Conservation (phyloP, 495 filamentous ascomycete species). For the Hypoxylon fuscum region DNA sequence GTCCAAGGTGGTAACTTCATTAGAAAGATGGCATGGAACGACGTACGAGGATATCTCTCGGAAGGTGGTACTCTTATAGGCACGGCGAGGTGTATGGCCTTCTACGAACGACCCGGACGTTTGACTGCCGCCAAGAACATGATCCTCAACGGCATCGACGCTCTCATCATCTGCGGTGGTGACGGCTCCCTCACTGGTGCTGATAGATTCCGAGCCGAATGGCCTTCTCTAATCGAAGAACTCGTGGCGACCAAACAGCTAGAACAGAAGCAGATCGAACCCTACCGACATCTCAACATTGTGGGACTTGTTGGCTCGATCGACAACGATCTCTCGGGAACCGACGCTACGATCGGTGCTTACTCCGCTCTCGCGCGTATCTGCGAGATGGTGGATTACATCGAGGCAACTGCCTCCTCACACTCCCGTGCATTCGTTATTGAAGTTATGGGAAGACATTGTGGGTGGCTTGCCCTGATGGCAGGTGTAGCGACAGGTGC, state of each 20-base stretch:
- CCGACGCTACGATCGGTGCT: slow-evolving; percentile 97
- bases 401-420: slow-evolving; percentile 96
- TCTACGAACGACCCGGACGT: slow-evolving; percentile 86
- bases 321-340: slow-evolving; percentile 97
- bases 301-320: slow-evolving; percentile 96
- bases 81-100: slow-evolving; percentile 88
- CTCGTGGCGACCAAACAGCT: slow-evolving; percentile 76
- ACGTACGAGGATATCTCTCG: slow-evolving; percentile 92
- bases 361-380: slow-evolving; percentile 93
- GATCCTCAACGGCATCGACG: slow-evolving; percentile 91
- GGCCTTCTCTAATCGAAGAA: slow-evolving; percentile 86
- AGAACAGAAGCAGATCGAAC: slow-evolving; percentile 70
- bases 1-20: slow-evolving; percentile 91
- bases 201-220: slow-evolving; percentile 90
- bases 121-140: slow-evolving; percentile 91
- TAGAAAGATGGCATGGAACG: slow-evolving; percentile 86
- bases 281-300: slow-evolving; percentile 88
- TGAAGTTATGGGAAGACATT: slow-evolving; percentile 99
- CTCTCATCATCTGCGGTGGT: slow-evolving; percentile 95
- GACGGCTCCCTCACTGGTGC: slow-evolving; percentile 97
- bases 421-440: slow-evolving; percentile 98
- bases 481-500: slow-evolving; percentile 94
- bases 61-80: slow-evolving; percentile 98
- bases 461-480: slow-evolving; percentile 98
- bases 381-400: slow-evolving; percentile 93